Evolutionary conservation across 768 basidiomycete species (phyloP), one percentile per base, ranked within the genome.

Genomic region (Lenzites betulinus): DNA sequence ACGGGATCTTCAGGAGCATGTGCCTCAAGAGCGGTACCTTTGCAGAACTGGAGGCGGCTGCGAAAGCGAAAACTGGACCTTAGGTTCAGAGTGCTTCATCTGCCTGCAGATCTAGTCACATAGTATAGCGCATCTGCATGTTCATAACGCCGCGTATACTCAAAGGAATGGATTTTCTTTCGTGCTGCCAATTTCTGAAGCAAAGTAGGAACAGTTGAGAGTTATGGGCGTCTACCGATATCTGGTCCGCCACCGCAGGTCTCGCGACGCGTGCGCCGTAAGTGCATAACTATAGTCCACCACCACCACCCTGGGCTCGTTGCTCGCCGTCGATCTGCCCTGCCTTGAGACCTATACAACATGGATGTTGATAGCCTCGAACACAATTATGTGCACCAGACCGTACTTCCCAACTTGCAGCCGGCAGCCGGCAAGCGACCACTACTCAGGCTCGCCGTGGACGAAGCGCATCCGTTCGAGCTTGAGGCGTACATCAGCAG

Each of bases 401-500:
- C n/a, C 3, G 20, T 22, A 8, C 7, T n/a, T 2, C 25, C 43
- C 1, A 36, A 18, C 7, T 18, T 1, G n/a, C 16, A 0, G 22
- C n/a, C 11, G 63, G 30, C 41, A 15, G 41, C 58, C 1, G 58
- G 61, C 6, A 62, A 60, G 63, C 52, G 58, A 11, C 64, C 62
- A 4, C 12, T 25, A 13, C 53, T n/a, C n/a, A n/a, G 23, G 39
- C 28, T 67, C 0, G 59, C 59, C 13, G 81, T 94, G 15, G 88
- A 93, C 72, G 90, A 91, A 43, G 80, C 81, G 0, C 92, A 94
- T 69, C 92, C 93, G 4, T 95, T 93, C 69, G 93, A 96, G 69
- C 82, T 95, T 54, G 94, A 95, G 58, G 73, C 83, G 42, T 90
- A 92, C 72, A 85, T 88, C 59, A 77, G 87, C 43, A 82, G 84